These are phyloP conservation scores for Salix udensis DNA, from an alignment of 345 rosid species.

Conservation along the genomic window DNA sequence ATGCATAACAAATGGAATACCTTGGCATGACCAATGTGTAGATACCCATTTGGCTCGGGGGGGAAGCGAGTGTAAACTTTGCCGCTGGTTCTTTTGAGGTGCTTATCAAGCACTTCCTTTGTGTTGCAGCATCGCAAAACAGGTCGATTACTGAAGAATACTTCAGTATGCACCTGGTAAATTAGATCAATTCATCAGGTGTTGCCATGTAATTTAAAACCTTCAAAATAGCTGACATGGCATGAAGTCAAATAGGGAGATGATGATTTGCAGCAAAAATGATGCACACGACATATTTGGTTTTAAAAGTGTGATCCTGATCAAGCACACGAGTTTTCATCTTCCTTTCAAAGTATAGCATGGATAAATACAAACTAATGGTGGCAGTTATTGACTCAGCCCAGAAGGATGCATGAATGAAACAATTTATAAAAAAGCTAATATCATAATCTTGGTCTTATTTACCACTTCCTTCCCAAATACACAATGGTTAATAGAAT, in stretches of 20 bases:
- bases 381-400: neutral
- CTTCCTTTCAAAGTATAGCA: neutral
- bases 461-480: neutral
- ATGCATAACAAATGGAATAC: conserved; percentile 27
- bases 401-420: neutral
- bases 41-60: conserved; percentile 98
- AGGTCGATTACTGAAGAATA: conserved; percentile 67
- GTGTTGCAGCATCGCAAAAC: conserved; percentile 81
- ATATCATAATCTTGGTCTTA: neutral
- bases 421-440: neutral
- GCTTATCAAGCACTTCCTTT: conserved; percentile 73
- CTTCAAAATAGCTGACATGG: neutral
- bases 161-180: conserved; percentile 77
- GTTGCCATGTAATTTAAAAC: neutral
- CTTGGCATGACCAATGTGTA: conserved; percentile 99
- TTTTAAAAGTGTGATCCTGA: neutral
- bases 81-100: conserved; percentile 69
- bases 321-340: neutral
- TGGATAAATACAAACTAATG: neutral
- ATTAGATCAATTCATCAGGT: neutral
- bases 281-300: neutral
- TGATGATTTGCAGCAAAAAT: neutral
- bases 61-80: conserved; percentile 84
- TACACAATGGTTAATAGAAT: neutral
- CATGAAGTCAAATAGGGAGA: neutral